These are phyloP conservation scores for Phytopythium aichiense DNA, from an alignment of 352 stramenopile species.

Conservation along the genomic window DNA sequence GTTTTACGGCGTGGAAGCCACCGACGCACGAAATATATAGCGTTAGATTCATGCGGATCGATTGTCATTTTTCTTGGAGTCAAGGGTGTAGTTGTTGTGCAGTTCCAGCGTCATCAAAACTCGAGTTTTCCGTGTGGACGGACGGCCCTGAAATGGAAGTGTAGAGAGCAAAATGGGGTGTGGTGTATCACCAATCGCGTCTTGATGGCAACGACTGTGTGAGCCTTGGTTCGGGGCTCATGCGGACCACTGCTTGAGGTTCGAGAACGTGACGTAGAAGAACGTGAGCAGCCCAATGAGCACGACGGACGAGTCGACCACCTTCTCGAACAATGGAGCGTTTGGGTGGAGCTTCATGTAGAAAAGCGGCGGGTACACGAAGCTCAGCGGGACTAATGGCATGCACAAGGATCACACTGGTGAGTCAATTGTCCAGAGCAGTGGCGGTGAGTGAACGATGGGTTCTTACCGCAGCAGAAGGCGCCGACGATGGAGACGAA, in stretches of 20 bases:
- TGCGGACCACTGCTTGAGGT: slow-evolving; percentile 55
- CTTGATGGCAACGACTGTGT: not conserved
- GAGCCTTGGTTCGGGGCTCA: not conserved
- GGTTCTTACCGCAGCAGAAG: slow-evolving; percentile 65
- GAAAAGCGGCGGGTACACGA: slow-evolving; percentile 79
- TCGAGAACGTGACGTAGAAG: slow-evolving; percentile 82
- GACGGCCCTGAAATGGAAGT: not conserved
- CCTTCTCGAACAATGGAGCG: slow-evolving; percentile 36
- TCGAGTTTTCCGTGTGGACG: not conserved
- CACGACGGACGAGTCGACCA: slow-evolving; percentile 57
- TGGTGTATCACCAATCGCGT: not conserved
- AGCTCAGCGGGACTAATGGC: slow-evolving; percentile 63
- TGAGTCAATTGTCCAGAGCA: not conserved
- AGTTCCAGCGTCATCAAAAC: slow-evolving; percentile 4
- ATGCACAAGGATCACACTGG: slow-evolving; percentile 9
- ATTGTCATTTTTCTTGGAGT: not conserved
- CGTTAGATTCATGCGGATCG: slow-evolving; percentile 1
- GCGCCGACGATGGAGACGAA: slow-evolving; percentile 82
- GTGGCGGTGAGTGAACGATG: slow-evolving; percentile 4
- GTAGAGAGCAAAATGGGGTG: not conserved
- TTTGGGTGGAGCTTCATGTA: slow-evolving; percentile 68
- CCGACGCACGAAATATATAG: slow-evolving; percentile 7
- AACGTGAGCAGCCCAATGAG: slow-evolving; percentile 67
- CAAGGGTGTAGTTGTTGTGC: not conserved
- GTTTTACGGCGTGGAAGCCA: not conserved